A percentile compares a stretch with the other conserved stretches of the same genome.
Conservation (phyloP, 768 basidiomycete species). For the Asterophora parasitica region DNA sequence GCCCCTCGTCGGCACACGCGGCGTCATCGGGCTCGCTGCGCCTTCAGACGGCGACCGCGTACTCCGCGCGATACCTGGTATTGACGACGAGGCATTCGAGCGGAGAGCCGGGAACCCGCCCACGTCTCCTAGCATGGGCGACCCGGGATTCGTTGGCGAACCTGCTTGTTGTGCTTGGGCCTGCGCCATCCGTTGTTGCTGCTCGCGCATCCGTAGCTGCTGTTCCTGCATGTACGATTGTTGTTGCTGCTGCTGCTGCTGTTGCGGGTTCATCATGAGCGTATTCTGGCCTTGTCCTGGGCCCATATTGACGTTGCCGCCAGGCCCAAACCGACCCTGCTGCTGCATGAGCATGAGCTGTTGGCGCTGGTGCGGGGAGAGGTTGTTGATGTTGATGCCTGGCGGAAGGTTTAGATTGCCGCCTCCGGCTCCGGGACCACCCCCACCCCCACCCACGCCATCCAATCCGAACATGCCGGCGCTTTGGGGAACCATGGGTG, state of each 20-base stretch:
- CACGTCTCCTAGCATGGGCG: conserved; percentile 39
- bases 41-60: conserved; percentile 72
- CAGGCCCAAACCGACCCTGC: conserved; percentile 20
- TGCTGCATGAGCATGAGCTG: conserved; percentile 37
- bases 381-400: conserved; percentile 23
- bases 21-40: conserved; percentile 45
- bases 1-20: conserved; percentile 36
- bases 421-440: conserved; percentile 21
- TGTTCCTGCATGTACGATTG: conserved; percentile 16
- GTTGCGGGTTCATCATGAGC: conserved; percentile 21
- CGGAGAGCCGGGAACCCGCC: conserved; percentile 45
- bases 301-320: no score
- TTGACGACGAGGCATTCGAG: conserved; percentile 44
- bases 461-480: conserved; percentile 21
- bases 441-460: conserved; percentile 15
- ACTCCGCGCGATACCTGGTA: conserved; percentile 73
- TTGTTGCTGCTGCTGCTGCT: conserved; percentile 30
- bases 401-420: conserved; percentile 23
- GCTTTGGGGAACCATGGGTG: conserved; percentile 11
- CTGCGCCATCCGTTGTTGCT: conserved; percentile 16
- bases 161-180: conserved; percentile 28
- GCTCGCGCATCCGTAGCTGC: conserved; percentile 16
- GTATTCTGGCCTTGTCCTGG: conserved; percentile 3
- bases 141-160: conserved; percentile 40
- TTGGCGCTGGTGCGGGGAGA: conserved; percentile 39